These are phyloP conservation scores for Metschnikowia reukaufii DNA, from an alignment of 805 yeast genomes.

Conservation along the genomic window DNA sequence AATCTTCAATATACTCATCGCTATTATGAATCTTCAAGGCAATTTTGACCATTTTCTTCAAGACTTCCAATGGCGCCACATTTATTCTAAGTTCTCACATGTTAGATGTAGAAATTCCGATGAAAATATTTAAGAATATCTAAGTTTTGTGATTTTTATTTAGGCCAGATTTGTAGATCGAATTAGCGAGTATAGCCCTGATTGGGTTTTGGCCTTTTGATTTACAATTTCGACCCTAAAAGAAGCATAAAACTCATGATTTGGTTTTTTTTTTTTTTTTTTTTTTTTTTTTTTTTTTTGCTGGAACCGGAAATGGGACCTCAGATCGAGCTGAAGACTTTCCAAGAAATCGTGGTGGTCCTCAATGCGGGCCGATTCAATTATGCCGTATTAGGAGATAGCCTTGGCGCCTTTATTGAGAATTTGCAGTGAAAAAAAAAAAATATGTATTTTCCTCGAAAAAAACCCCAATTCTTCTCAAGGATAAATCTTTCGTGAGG, in stretches of 20 bases:
- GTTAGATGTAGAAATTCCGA: not conserved
- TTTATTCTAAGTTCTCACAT: not conserved
- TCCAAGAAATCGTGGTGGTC: slow-evolving; percentile 17
- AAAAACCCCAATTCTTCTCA: not conserved
- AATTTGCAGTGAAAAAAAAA: not conserved
- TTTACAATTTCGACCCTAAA: not conserved
- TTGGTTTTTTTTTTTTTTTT: not conserved
- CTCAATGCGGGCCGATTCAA: slow-evolving; percentile 43
- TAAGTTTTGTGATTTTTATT: not conserved
- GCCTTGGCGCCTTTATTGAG: not conserved
- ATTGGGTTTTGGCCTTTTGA: not conserved
- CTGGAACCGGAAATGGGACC: too few species aligned
- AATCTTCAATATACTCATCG: not conserved
- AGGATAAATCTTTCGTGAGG: not conserved
- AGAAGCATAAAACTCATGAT: not conserved
- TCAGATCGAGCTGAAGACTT: slow-evolving; percentile 27
- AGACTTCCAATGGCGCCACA: not conserved
- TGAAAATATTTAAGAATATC: not conserved
- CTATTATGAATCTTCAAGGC: not conserved
- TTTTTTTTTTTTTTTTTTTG: too few species aligned
- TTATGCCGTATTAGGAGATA: slow-evolving; percentile 36
- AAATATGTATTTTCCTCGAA: not conserved
- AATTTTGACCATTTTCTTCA: not conserved
- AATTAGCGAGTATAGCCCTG: not conserved
- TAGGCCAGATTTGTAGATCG: not conserved